phyloP scores from a whole-genome alignment of 495 filamentous ascomycete species.

The Penicillium antarcticum region DNA sequence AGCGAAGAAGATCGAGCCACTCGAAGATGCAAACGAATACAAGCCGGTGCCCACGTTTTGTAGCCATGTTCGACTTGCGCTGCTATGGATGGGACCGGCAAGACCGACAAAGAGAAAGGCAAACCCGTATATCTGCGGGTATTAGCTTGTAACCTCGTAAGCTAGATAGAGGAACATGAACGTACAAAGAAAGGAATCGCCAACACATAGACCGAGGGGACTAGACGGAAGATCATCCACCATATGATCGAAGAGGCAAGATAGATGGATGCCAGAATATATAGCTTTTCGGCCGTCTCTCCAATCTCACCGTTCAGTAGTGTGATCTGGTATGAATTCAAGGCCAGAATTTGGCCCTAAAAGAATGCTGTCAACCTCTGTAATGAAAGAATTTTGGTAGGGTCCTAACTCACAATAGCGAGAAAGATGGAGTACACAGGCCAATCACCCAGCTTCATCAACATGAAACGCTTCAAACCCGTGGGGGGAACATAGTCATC shows the following conservation, averaged over 20 bases:
- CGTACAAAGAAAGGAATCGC: conserved; percentile 50
- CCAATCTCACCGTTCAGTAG: conserved; percentile 62
- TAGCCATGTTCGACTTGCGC: conserved; percentile 42
- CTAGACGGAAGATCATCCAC: conserved; percentile 61
- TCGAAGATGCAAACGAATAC: conserved; percentile 47
- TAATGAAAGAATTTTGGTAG: background rate
- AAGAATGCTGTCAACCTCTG: background rate
- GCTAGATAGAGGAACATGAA: conserved; percentile 6
- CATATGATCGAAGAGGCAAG: conserved; percentile 58
- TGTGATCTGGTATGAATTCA: conserved; percentile 71
- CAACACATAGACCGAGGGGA: conserved; percentile 61
- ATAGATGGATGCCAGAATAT: conserved; percentile 63
- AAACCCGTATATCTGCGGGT: conserved; percentile 45
- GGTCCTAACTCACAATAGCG: conserved; percentile 27
- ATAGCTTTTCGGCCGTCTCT: conserved; percentile 60
- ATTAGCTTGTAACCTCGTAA: background rate
- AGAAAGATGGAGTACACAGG: conserved; percentile 66
- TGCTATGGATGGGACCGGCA: conserved; percentile 46
- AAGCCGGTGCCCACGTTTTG: conserved; percentile 44
- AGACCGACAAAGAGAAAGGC: conserved; percentile 66
- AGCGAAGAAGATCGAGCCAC: conserved; percentile 49
- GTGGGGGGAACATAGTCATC: conserved; percentile 60
- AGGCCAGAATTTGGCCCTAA: conserved; percentile 64
- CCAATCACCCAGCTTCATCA: conserved; percentile 57
- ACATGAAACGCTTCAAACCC: conserved; percentile 53